Evolutionary conservation across 495 filamentous ascomycete species (phyloP).

Genomic region (Penicillium cosmopolitanum): DNA sequence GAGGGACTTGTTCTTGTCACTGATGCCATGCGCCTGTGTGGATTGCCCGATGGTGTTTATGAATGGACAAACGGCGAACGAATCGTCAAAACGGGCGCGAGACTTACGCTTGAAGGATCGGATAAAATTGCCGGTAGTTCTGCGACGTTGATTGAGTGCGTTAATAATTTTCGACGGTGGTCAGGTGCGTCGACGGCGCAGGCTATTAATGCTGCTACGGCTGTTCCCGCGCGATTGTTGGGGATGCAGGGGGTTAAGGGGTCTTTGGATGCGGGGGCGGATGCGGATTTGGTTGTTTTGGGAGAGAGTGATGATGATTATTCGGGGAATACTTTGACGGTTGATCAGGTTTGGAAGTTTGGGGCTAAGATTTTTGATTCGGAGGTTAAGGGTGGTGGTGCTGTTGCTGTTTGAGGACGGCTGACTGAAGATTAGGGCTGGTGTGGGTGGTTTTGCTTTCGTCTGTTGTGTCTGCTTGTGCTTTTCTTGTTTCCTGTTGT

Average conservation of each 20-base stretch:
- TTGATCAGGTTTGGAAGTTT: constrained; percentile 81
- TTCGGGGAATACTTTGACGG: constrained; percentile 51
- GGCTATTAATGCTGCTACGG: constrained; percentile 71
- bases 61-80: constrained; percentile 77
- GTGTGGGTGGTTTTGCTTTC: no score
- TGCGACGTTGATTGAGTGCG: constrained; percentile 75
- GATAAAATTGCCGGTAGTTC: constrained; percentile 75
- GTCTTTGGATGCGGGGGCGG: constrained; percentile 64
- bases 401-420: background rate
- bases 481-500: no score
- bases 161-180: constrained; percentile 79
- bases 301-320: constrained; percentile 53
- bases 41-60: constrained; percentile 76
- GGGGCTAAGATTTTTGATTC: constrained; percentile 56
- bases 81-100: constrained; percentile 67
- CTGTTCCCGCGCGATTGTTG: constrained; percentile 73
- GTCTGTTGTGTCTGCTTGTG: no score
- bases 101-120: constrained; percentile 68
- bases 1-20: constrained; percentile 61
- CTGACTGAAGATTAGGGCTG: no score
- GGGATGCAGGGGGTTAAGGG: constrained; percentile 70
- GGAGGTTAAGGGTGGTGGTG: constrained; percentile 25
- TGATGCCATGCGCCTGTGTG: constrained; percentile 64
- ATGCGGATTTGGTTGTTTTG: constrained; percentile 79
- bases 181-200: constrained; percentile 63